phyloP scores from a whole-genome alignment of 495 filamentous ascomycete genomes.

The Lophiotrema nucula region DNA sequence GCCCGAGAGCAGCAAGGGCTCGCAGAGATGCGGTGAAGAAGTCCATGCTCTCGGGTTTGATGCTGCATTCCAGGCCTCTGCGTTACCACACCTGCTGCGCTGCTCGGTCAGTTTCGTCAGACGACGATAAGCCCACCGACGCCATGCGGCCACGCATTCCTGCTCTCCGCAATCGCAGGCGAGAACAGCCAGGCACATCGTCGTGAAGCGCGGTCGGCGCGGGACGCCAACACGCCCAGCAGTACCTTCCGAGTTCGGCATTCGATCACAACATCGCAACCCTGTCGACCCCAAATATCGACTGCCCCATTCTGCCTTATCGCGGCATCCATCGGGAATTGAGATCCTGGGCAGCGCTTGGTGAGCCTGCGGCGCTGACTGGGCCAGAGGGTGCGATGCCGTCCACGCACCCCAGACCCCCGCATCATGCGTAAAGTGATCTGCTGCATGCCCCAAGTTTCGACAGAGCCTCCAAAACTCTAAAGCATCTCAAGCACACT shows the following conservation, averaged over 20 bases:
- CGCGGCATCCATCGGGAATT: slow-evolving; percentile 21
- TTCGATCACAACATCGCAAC: neutral
- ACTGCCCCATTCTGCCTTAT: slow-evolving; percentile 14
- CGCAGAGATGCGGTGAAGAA: slow-evolving; percentile 23
- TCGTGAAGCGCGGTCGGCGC: slow-evolving; percentile 17
- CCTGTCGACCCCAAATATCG: neutral
- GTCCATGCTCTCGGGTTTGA: slow-evolving; percentile 8
- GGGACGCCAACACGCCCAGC: slow-evolving; percentile 15
- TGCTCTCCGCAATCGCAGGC: slow-evolving; percentile 18
- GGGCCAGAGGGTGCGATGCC: neutral
- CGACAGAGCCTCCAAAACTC: neutral
- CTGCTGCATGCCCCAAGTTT: slow-evolving; percentile 3
- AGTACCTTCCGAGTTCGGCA: slow-evolving; percentile 23
- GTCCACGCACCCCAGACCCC: slow-evolving; percentile 28
- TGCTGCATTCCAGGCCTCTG: slow-evolving; percentile 6
- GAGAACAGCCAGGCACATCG: neutral
- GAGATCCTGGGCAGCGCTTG: neutral
- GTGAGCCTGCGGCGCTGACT: neutral
- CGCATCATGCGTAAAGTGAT: slow-evolving; percentile 21
- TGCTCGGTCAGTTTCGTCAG: slow-evolving; percentile 2
- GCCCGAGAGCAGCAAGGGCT: slow-evolving; percentile 23
- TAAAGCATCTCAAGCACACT: neutral
- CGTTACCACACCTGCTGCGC: slow-evolving; percentile 16
- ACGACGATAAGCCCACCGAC: slow-evolving; percentile 26
- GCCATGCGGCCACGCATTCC: neutral